These are phyloP conservation scores for Tulasnella calospora DNA, from an alignment of 768 basidiomycete species.

Conservation along the genomic window DNA sequence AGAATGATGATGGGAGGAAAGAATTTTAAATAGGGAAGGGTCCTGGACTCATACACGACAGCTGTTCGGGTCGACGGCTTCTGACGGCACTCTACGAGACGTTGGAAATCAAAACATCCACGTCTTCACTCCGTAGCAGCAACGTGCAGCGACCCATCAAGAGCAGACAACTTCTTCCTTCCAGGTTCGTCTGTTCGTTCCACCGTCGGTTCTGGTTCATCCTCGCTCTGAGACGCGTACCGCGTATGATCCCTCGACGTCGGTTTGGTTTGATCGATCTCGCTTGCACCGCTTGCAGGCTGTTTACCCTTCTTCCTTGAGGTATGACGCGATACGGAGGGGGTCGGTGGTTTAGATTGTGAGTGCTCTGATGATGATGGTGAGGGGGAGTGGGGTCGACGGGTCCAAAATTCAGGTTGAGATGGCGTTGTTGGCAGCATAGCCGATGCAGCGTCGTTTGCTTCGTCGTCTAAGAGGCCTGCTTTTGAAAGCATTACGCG, in stretches of 20 bases:
- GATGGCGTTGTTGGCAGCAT: background rate
- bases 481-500: conserved; percentile 50
- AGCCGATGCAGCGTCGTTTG: background rate
- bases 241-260: background rate
- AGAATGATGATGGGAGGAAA: background rate
- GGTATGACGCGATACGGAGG: background rate
- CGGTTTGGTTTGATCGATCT: background rate
- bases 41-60: background rate
- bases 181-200: background rate
- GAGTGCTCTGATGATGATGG: background rate
- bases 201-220: background rate
- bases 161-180: background rate
- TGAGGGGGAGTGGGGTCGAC: background rate
- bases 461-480: conserved; percentile 36
- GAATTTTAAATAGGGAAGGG: background rate
- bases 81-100: background rate
- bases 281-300: background rate
- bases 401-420: background rate
- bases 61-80: background rate
- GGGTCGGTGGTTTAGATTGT: background rate
- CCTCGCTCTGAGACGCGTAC: background rate
- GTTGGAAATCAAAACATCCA: background rate
- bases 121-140: background rate
- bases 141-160: background rate
- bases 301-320: background rate